Evolutionary conservation across 2,329 filamentous ascomycete genomes (phyloP), one percentile per base, ranked within the genome.

Genomic region (Claviceps pazoutovae): DNA sequence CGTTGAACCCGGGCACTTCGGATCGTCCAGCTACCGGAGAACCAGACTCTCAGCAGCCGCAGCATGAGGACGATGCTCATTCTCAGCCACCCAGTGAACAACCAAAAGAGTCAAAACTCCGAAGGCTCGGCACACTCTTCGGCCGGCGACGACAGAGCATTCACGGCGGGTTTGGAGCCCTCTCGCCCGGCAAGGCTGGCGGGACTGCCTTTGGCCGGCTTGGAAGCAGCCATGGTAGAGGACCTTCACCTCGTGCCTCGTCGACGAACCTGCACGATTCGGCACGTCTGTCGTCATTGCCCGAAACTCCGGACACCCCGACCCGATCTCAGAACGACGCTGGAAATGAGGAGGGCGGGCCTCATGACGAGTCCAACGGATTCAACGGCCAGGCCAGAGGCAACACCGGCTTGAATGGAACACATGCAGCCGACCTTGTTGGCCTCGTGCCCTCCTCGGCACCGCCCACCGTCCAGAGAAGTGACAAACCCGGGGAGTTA

Each of bases 41-140:
- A 30, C 51, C 46, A 11, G 39, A 49, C 23, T 51, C 54, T 19
- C 51, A 51, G 49, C 47, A 47, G 37, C 48, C 50, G 23, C 49
- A 49, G 16, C 44, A 46, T 16, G 54, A 55, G 19, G 46, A 51
- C 41, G 48, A 55, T n/a, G 11, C n/a, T n/a, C 41, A 44, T 30
- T 50, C 53, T 11, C 51, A 53, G 38, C 51, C 48, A n/a, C 16
- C 50, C 38, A 34, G 39, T 26, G 48, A 58, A 41, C 54, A 54
- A 43, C 51, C 55, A 41, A 46, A 51, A 51, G 78, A 80, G 59
- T 78, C 77, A 52, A 80, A 76, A 58, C 61, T 82, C 43, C 74
- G 81, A 46, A 76, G 82, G 51, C 74, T 88, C 50, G 83, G 84
- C 16, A 87, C 83, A 13, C 83, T 87, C 71, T 74, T 87, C 45